phyloP scores from a whole-genome alignment of 257 asterid species.

The Nicotiana sylvestris region DNA sequence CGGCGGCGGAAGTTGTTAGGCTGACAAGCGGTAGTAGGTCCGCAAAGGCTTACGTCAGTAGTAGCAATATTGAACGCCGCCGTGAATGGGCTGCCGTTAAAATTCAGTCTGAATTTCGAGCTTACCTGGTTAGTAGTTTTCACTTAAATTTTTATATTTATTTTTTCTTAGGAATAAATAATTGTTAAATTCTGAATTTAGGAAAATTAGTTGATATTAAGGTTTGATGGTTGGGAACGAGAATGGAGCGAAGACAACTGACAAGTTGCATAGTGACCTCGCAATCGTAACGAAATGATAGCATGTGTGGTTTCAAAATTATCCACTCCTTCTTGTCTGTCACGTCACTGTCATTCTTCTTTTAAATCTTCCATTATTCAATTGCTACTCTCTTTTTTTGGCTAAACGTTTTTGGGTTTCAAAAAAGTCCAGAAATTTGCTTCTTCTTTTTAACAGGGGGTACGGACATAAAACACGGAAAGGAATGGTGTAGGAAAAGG shows the following conservation, averaged over 20 bases:
- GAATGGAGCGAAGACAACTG: neutral
- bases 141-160: neutral
- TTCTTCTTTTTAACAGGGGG: neutral
- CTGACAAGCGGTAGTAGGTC: slow-evolving; percentile 64
- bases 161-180: neutral
- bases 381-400: neutral
- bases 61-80: slow-evolving; percentile 35
- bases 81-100: slow-evolving; percentile 60
- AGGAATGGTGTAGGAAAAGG: neutral
- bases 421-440: neutral
- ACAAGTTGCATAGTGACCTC: slow-evolving; percentile 6
- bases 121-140: slow-evolving; percentile 65
- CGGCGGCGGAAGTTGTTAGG: slow-evolving; percentile 89
- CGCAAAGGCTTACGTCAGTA: slow-evolving; percentile 12
- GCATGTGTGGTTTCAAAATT: slow-evolving; percentile 1
- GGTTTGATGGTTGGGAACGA: neutral
- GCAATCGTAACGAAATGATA: neutral
- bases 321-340: neutral
- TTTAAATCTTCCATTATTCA: neutral
- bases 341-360: neutral
- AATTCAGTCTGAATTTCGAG: slow-evolving; percentile 93
- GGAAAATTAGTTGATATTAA: neutral
- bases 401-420: neutral
- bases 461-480: neutral
- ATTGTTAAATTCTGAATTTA: neutral